Percentiles rank a stretch among this genome's conserved stretches.
These are phyloP conservation scores for Globisporangium paddicum DNA, from an alignment of 352 stramenopile species.

Conservation along the genomic window DNA sequence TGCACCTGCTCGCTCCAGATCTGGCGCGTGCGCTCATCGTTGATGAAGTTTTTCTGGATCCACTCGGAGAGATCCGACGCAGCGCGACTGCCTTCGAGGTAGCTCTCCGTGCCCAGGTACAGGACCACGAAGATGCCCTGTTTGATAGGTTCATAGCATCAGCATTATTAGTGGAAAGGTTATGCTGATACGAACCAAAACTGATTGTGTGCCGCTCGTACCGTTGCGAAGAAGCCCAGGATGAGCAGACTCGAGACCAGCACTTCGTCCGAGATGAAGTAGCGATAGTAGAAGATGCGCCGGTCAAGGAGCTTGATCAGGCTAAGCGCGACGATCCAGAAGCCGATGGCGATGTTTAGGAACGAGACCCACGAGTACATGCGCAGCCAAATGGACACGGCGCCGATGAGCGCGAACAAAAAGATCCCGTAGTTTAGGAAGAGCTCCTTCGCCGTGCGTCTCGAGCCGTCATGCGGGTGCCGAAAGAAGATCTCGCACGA, in stretches of 20 bases:
- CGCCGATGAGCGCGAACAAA: conserved; percentile 77
- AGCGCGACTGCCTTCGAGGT: conserved; percentile 81
- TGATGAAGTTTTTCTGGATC: conserved; percentile 86
- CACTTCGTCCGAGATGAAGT: conserved; percentile 87
- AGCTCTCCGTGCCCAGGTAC: conserved; percentile 81
- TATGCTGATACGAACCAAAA: background rate
- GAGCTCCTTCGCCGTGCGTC: conserved; percentile 71
- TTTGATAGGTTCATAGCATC: background rate
- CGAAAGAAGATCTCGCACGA: conserved; percentile 72
- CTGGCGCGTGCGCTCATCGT: conserved; percentile 77
- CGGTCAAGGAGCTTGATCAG: conserved; percentile 80
- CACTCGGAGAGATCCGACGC: conserved; percentile 67
- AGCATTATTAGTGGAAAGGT: background rate
- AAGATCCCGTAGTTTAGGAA: conserved; percentile 89
- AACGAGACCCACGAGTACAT: conserved; percentile 84
- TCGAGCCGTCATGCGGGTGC: conserved; percentile 54
- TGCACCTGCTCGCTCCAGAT: conserved; percentile 83
- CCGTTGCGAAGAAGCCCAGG: conserved; percentile 78
- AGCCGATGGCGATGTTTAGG: conserved; percentile 60
- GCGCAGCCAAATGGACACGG: conserved; percentile 82
- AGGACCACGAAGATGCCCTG: conserved; percentile 78
- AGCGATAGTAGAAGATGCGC: conserved; percentile 86
- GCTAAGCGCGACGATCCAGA: conserved; percentile 59
- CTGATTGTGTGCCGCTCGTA: conserved; percentile 14
- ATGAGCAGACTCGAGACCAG: conserved; percentile 78